These are phyloP conservation scores for Nothophytophthora sp. DNA, from an alignment of 352 stramenopile genomes.

Conservation along the genomic window DNA sequence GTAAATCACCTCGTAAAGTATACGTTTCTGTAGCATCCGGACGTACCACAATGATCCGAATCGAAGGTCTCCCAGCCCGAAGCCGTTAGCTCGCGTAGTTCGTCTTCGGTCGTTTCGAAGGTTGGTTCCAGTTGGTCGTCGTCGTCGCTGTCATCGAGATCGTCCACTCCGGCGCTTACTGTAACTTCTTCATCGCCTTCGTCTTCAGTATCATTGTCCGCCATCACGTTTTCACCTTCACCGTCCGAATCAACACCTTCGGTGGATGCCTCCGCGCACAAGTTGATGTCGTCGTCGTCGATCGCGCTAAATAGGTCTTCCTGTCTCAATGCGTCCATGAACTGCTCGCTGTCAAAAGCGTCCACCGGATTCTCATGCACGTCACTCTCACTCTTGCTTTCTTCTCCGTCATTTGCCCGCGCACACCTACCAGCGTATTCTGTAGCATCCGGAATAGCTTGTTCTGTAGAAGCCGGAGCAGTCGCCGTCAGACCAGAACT, in stretches of 20 bases:
- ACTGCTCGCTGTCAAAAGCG: slow-evolving; percentile 6
- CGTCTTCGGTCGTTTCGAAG: too few relatives aligned
- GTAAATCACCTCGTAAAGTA: too few relatives aligned
- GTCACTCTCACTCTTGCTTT: slow-evolving; percentile 9
- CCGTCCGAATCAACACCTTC: slow-evolving; percentile 1
- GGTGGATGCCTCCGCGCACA: background rate
- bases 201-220: background rate
- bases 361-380: background rate
- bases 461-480: background rate
- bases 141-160: too few relatives aligned
- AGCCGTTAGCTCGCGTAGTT: too few relatives aligned
- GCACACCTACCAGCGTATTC: background rate
- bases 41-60: too few relatives aligned
- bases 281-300: slow-evolving; percentile 4
- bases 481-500: background rate
- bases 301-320: background rate
- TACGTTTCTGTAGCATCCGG: too few relatives aligned
- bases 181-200: slow-evolving; percentile 6
- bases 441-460: background rate
- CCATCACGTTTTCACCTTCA: slow-evolving; percentile 4
- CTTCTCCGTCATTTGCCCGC: background rate
- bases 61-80: too few relatives aligned
- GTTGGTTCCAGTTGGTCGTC: too few relatives aligned
- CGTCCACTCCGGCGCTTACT: background rate
- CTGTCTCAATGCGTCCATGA: slow-evolving; percentile 4